Evolutionary conservation across 1,139 yeast genomes (phyloP).

Genomic region (Petasospora fabianii): DNA sequence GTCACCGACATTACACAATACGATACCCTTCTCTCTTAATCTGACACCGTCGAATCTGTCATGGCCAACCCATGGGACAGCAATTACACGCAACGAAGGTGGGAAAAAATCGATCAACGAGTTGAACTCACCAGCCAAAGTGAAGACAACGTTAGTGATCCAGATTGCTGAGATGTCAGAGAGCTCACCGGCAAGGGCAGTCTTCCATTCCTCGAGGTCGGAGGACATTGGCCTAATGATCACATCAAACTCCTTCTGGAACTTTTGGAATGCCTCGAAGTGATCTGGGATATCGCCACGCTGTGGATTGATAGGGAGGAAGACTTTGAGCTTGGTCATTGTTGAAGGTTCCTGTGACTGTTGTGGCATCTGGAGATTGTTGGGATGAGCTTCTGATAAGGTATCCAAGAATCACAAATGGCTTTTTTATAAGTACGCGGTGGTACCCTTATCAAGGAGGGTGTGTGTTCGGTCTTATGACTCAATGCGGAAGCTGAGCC

Average conservation of each 20-base stretch:
- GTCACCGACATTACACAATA: conserved; percentile 20
- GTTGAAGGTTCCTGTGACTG: not conserved
- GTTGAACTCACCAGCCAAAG: conserved; percentile 45
- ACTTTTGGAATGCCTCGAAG: conserved; percentile 23
- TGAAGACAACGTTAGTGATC: conserved; percentile 58
- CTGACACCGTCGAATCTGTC: conserved; percentile 52
- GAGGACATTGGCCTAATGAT: conserved; percentile 7
- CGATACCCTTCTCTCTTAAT: conserved; percentile 26
- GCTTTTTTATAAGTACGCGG: too few relatives aligned
- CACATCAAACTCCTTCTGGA: conserved; percentile 20
- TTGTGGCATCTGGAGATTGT: too few relatives aligned
- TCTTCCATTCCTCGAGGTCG: conserved; percentile 9
- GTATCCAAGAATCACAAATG: too few relatives aligned
- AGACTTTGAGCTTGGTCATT: conserved; percentile 20
- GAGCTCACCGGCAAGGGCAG: conserved; percentile 17
- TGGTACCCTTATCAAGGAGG: too few relatives aligned
- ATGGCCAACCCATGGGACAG: conserved; percentile 70
- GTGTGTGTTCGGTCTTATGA: not conserved
- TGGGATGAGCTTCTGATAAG: too few relatives aligned
- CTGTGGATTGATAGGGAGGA: conserved; percentile 14
- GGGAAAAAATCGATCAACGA: conserved; percentile 51
- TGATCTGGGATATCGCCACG: conserved; percentile 25
- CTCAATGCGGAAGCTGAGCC: not conserved
- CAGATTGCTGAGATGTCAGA: conserved; percentile 51
- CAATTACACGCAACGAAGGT: conserved; percentile 46